phyloP scores from a whole-genome alignment of 192 early-diverging fungal genomes.

The Mortierella claussenii region DNA sequence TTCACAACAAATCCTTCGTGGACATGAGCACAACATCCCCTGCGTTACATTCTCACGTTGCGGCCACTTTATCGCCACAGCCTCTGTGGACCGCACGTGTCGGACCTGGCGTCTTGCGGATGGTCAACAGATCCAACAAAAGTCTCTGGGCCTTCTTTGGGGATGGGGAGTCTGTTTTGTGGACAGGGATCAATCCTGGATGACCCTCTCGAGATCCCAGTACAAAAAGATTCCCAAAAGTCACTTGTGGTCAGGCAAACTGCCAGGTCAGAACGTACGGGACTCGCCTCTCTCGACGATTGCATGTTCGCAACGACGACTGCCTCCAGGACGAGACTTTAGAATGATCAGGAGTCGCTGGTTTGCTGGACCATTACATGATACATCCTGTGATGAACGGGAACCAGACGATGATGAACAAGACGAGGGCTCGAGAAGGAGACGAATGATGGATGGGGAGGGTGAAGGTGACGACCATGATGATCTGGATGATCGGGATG shows the following conservation, averaged over 20 bases:
- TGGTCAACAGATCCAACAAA: constrained; percentile 38
- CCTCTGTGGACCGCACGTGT: constrained; percentile 66
- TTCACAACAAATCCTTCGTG: constrained; percentile 49
- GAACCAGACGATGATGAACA: constrained; percentile 34
- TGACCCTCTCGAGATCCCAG: constrained; percentile 16
- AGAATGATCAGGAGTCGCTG: constrained; percentile 31
- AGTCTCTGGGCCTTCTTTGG: constrained; percentile 28
- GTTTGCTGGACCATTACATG: constrained; percentile 29
- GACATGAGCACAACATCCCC: constrained; percentile 73
- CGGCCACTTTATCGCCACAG: constrained; percentile 63
- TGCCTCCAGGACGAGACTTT: constrained; percentile 20
- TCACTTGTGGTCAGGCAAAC: constrained; percentile 26
- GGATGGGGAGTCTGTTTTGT: constrained; percentile 39
- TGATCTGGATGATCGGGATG: constrained; percentile 31
- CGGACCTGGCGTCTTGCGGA: constrained; percentile 60
- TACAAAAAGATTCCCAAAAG: constrained; percentile 32
- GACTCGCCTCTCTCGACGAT: constrained; percentile 31
- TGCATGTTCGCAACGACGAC: constrained; percentile 16
- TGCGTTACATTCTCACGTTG: constrained; percentile 63
- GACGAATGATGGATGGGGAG: background rate
- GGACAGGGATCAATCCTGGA: constrained; percentile 10
- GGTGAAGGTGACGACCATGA: constrained; percentile 10
- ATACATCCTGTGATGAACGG: constrained; percentile 33
- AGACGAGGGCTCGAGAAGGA: constrained; percentile 11
- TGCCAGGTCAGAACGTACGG: constrained; percentile 31